Conservation (phyloP, 2,329 filamentous ascomycete species). For the Ceratocystiopsis sp. region DNA sequence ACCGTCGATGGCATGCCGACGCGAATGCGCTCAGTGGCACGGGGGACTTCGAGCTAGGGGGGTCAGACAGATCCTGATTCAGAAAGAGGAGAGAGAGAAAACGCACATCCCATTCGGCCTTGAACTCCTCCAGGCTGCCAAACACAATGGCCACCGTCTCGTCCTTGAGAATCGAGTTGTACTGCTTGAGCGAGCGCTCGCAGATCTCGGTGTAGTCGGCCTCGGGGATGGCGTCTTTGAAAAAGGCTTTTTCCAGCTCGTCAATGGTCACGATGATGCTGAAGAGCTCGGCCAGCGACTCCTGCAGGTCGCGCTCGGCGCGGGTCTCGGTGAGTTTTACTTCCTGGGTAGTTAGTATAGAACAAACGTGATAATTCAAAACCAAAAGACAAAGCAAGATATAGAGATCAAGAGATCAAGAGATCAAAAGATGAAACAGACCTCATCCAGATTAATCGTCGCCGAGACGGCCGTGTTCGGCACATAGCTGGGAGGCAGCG, state of each 20-base stretch:
- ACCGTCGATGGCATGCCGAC: conserved; percentile 86
- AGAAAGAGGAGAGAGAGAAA: conserved; percentile 10
- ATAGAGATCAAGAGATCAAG: too few relatives aligned
- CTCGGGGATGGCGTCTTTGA: conserved; percentile 87
- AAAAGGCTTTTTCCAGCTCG: conserved; percentile 87
- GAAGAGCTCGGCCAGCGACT: conserved; percentile 92
- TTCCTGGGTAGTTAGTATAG: conserved; percentile 38
- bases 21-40: conserved; percentile 80
- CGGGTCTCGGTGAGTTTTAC: conserved; percentile 79
- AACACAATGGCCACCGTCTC: conserved; percentile 84
- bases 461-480: conserved; percentile 69
- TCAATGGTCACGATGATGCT: conserved; percentile 94
- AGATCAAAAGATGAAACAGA: conserved; percentile 8
- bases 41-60: conserved; percentile 71
- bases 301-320: conserved; percentile 81
- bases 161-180: conserved; percentile 83
- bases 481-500: conserved; percentile 80
- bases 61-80: neutral
- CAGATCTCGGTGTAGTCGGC: conserved; percentile 93
- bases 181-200: conserved; percentile 84
- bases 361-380: neutral
- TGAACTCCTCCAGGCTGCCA: conserved; percentile 77
- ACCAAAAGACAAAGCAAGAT: conserved; percentile 10
- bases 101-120: conserved; percentile 74
- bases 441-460: conserved; percentile 82